These are phyloP conservation scores for Auricularia sp. DNA, from an alignment of 768 basidiomycete genomes.

Conservation along the genomic window DNA sequence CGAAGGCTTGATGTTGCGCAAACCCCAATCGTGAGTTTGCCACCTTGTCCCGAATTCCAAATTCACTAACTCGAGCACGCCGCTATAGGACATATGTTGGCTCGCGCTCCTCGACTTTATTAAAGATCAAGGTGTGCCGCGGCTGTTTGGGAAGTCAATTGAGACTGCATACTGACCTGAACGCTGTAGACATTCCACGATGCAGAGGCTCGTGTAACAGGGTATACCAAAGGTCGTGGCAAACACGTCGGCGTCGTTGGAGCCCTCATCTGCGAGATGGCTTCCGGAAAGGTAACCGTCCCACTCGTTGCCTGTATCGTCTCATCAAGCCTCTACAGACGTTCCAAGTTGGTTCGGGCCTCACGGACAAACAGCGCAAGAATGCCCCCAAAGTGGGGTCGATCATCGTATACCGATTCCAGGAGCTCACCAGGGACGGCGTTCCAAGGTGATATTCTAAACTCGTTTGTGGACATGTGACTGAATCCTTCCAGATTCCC, in stretches of 20 bases:
- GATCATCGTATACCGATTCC: slow-evolving; percentile 50
- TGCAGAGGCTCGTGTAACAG: slow-evolving; percentile 45
- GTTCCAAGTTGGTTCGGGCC: slow-evolving; percentile 48
- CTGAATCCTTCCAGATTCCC: slow-evolving; percentile 34
- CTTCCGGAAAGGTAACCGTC: slow-evolving; percentile 41
- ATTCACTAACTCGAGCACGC: background rate
- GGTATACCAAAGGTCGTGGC: slow-evolving; percentile 3
- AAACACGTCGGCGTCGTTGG: slow-evolving; percentile 6
- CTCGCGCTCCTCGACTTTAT: slow-evolving; percentile 34
- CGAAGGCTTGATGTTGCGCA: slow-evolving; percentile 50
- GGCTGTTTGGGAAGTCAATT: too few relatives aligned
- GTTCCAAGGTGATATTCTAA: slow-evolving; percentile 36
- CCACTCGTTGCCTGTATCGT: background rate
- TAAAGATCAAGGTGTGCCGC: slow-evolving; percentile 43
- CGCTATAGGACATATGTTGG: slow-evolving; percentile 38
- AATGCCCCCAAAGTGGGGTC: slow-evolving; percentile 46
- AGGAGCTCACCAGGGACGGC: slow-evolving; percentile 47
- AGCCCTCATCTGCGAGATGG: slow-evolving; percentile 38
- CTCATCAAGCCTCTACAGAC: slow-evolving; percentile 22
- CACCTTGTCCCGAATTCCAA: slow-evolving; percentile 12
- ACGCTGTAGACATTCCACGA: slow-evolving; percentile 43
- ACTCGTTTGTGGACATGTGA: background rate
- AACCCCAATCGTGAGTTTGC: slow-evolving; percentile 32
- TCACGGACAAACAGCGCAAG: slow-evolving; percentile 43
- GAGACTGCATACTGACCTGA: background rate